Percentiles rank a stretch among this genome's conserved stretches.
These are phyloP conservation scores for Leccinum ochraceum DNA, from an alignment of 768 basidiomycete genomes.

Conservation along the genomic window DNA sequence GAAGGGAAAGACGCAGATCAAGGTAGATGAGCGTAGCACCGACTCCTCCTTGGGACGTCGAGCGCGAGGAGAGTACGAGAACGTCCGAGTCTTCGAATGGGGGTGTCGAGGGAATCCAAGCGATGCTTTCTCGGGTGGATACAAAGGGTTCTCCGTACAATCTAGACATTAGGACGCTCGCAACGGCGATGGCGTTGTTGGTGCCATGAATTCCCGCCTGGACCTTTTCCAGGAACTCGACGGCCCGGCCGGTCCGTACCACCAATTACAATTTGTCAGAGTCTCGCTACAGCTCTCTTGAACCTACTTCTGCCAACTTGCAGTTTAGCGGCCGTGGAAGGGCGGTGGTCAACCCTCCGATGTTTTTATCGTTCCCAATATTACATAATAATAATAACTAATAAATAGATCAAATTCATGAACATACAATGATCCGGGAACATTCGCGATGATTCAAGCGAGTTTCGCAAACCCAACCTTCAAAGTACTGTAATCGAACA, in stretches of 20 bases:
- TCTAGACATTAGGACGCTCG: neutral
- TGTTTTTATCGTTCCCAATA: too few relatives aligned
- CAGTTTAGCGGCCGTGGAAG: too few relatives aligned
- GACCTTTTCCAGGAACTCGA: too few relatives aligned
- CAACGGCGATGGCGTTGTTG: neutral
- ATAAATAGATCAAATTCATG: neutral
- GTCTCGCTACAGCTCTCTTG: too few relatives aligned
- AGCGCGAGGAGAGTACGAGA: slow-evolving; percentile 30
- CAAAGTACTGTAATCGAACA: neutral
- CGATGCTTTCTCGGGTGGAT: slow-evolving; percentile 23
- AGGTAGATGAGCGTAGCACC: slow-evolving; percentile 25
- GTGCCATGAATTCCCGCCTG: too few relatives aligned
- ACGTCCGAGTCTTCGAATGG: slow-evolving; percentile 29
- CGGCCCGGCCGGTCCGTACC: too few relatives aligned
- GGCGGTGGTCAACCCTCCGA: too few relatives aligned
- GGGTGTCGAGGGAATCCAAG: slow-evolving; percentile 20
- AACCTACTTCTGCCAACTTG: too few relatives aligned
- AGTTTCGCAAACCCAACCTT: neutral
- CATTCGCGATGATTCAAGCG: neutral
- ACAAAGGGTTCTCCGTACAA: slow-evolving; percentile 23
- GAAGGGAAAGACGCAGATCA: slow-evolving; percentile 29
- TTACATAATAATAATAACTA: too few relatives aligned
- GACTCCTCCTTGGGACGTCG: slow-evolving; percentile 17
- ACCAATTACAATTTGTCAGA: too few relatives aligned
- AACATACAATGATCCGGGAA: neutral